Evolutionary conservation across 192 early-diverging fungal species (phyloP).

Genomic region (Rhizoclosmatium sp.): DNA sequence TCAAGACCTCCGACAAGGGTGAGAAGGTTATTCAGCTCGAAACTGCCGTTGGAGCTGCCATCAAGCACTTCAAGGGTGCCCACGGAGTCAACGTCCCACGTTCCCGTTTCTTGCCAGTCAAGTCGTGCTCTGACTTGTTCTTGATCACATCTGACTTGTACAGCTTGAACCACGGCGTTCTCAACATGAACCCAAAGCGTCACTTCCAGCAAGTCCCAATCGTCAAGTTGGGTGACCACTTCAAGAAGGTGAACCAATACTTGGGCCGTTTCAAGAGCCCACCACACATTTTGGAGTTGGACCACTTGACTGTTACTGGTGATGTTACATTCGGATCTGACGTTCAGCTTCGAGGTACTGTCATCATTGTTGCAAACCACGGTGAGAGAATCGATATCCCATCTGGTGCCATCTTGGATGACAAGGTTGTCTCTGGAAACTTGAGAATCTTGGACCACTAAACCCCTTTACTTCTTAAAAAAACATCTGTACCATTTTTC

Average conservation of each 20-base stretch:
- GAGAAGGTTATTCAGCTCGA: slow-evolving; percentile 98
- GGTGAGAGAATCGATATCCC: slow-evolving; percentile 98
- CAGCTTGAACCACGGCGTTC: slow-evolving; percentile 89
- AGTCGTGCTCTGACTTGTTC: slow-evolving; percentile 97
- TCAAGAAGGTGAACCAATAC: slow-evolving; percentile 95
- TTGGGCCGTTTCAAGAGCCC: slow-evolving; percentile 88
- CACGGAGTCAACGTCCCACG: slow-evolving; percentile 99
- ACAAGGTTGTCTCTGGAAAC: slow-evolving; percentile 98
- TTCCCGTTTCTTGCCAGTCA: slow-evolving; percentile 97
- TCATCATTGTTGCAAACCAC: slow-evolving; percentile 98
- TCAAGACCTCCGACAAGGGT: slow-evolving; percentile 92
- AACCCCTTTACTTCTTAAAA: background rate
- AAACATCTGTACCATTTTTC: background rate
- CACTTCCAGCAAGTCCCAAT: slow-evolving; percentile 92
- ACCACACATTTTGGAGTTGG: slow-evolving; percentile 96
- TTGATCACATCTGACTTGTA: slow-evolving; percentile 96
- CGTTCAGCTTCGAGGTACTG: slow-evolving; percentile 87
- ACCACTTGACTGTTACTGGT: slow-evolving; percentile 98
- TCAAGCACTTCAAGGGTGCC: slow-evolving; percentile 94
- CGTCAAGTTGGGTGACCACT: slow-evolving; percentile 97
- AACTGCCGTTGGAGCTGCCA: slow-evolving; percentile 98
- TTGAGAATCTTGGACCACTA: slow-evolving; percentile 77
- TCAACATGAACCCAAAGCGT: slow-evolving; percentile 91
- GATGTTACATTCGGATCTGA: slow-evolving; percentile 97
- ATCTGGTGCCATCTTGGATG: slow-evolving; percentile 90